A percentile compares a stretch with the other conserved stretches of the same genome.
Evolutionary conservation across 371 early-diverging fungal genomes (phyloP).

Genomic region (Apophysomyces trapeziformis): DNA sequence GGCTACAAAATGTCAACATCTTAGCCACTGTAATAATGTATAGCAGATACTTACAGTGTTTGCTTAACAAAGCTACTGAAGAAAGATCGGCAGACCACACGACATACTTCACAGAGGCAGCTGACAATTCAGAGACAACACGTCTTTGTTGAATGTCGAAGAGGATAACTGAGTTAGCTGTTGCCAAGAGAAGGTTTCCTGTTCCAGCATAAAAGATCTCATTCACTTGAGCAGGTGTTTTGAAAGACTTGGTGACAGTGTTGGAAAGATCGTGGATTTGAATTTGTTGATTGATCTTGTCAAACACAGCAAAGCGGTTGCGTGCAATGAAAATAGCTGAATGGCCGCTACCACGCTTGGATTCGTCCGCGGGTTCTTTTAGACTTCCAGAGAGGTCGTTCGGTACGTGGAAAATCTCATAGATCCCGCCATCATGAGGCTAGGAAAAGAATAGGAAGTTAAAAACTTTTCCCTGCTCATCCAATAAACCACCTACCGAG

Average conservation of each 20-base stretch:
- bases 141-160: conserved; percentile 88
- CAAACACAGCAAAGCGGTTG: conserved; percentile 94
- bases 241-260: conserved; percentile 88
- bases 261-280: conserved; percentile 86
- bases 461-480: neutral
- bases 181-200: conserved; percentile 82
- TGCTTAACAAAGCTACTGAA: conserved; percentile 88
- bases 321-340: conserved; percentile 93
- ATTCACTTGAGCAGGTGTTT: conserved; percentile 72
- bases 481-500: conserved; percentile 51
- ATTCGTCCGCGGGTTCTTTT: conserved; percentile 65
- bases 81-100: conserved; percentile 89
- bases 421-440: conserved; percentile 85
- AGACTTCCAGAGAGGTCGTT: conserved; percentile 71
- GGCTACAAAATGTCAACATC: conserved; percentile 37
- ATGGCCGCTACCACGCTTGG: conserved; percentile 78
- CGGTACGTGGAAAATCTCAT: conserved; percentile 86
- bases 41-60: conserved; percentile 73
- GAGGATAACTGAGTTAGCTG: conserved; percentile 82
- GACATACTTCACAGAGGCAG: conserved; percentile 85
- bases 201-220: conserved; percentile 90
- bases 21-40: no score
- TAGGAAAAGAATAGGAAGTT: conserved; percentile 16
- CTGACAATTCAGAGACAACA: conserved; percentile 74
- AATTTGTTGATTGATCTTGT: conserved; percentile 75